These are phyloP conservation scores for Panicum virgatum DNA, from an alignment of 202 grass and related monocot species.

Conservation along the genomic window DNA sequence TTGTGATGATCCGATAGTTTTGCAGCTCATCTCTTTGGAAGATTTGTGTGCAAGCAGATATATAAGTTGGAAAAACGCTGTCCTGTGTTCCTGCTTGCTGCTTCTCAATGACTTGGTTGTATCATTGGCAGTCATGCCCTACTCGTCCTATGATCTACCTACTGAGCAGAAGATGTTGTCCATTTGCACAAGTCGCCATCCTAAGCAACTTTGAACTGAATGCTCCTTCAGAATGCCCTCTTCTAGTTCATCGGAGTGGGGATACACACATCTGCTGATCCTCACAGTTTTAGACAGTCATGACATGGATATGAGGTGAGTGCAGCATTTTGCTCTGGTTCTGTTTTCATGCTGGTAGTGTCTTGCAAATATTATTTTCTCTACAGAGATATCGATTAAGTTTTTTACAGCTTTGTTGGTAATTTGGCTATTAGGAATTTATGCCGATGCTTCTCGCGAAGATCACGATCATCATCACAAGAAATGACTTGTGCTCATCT, in stretches of 20 bases:
- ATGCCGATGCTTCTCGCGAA: too few relatives aligned
- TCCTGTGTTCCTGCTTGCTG: not conserved
- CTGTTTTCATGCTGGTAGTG: not conserved
- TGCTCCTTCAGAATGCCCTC: not conserved
- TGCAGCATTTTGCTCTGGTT: not conserved
- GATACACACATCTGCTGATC: not conserved
- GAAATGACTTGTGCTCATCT: too few relatives aligned
- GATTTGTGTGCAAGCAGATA: not conserved
- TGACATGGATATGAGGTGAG: not conserved
- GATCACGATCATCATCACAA: too few relatives aligned
- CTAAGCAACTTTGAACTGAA: not conserved
- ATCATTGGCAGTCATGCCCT: not conserved
- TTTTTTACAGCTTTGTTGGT: not conserved
- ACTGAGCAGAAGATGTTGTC: too few relatives aligned
- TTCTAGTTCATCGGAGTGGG: not conserved
- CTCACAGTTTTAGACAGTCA: not conserved
- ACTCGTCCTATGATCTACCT: too few relatives aligned
- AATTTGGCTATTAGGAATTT: too few relatives aligned
- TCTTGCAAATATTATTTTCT: not conserved
- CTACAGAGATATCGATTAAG: not conserved
- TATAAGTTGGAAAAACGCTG: not conserved
- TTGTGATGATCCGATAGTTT: not conserved
- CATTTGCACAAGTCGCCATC: not conserved
- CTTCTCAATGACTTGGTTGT: not conserved
- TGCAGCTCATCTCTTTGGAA: not conserved